Evolutionary conservation across 2,329 filamentous ascomycete species (phyloP), one percentile per base, ranked within the genome.

Genomic region (Neodidymelliopsis sp.): DNA sequence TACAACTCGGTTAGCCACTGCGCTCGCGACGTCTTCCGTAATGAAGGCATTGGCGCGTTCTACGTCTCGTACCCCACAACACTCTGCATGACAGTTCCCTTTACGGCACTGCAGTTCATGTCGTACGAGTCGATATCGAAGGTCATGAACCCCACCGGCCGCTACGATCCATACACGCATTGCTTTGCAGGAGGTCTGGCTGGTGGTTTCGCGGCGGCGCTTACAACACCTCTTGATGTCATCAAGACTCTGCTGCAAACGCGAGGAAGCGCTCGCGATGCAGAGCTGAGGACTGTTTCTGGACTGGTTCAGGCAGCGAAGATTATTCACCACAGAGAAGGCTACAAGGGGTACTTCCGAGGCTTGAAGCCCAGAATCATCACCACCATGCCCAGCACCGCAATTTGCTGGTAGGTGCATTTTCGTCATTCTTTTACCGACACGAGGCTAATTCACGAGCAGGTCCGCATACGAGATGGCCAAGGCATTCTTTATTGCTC

Each of bases 1-100:
- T 96, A 97, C 77, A 88, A 87, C 65, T 91, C 89, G 16, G 87
- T 97, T 76, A 72, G 82, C 47, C 88, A 97, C 70, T 99, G 94
- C 79, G 93, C 93, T 48, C 85, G 82, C 70, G 88, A 90, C 60
- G 88, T 99, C 53, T 96, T 96, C 77, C 85, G 82, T 65, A 87
- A 85, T 41, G 94, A 99, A 75, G 94, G 94, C 43, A 74, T 97
- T 34, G 84, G 86, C 40, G 93, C 94, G 45, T 99, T 99, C 77
- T 99, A 99, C 78, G 88, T 99, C 65, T 99, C 94, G 18, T 99
- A 99, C 74, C 94, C 94, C 12, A 99, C 94, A 15, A 99, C 94
- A 2, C 81, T 99, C 20, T 96, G 91, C 68, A 99, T 99, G 94
- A 97, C 94, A 11, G 91, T 99, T 2, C 94, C 94, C 3, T 99